These are phyloP conservation scores for Candida cerambycidarum DNA, from an alignment of 805 yeast genomes.

Conservation along the genomic window DNA sequence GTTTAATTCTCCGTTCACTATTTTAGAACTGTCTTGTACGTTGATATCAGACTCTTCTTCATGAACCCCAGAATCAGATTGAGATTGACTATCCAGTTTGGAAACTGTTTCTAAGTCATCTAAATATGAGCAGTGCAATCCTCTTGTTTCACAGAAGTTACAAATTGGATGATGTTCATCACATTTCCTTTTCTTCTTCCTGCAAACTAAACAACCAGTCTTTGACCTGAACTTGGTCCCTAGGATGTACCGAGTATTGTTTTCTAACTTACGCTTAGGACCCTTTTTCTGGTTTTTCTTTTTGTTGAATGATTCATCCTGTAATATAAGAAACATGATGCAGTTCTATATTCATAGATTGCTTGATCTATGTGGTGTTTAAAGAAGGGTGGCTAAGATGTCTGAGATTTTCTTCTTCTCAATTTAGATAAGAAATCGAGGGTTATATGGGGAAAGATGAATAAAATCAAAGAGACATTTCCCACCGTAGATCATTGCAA, in stretches of 20 bases:
- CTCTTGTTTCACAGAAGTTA: conserved; percentile 17
- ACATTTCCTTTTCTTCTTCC: conserved; percentile 21
- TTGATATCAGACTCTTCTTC: too few species aligned
- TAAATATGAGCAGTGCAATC: conserved; percentile 17
- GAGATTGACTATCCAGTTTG: background rate
- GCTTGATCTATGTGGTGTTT: too few species aligned
- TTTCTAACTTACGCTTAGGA: conserved; percentile 6
- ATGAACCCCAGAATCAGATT: too few species aligned
- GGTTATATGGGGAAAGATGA: too few species aligned
- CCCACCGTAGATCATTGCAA: too few species aligned
- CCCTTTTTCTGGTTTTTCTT: conserved; percentile 7
- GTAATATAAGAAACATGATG: conserved; percentile 14
- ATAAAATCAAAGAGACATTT: too few species aligned
- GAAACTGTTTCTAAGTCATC: conserved; percentile 1
- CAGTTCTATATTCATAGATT: too few species aligned
- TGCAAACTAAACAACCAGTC: conserved; percentile 20
- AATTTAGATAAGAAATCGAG: too few species aligned
- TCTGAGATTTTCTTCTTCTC: too few species aligned
- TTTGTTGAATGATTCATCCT: conserved; percentile 10
- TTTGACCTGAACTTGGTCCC: conserved; percentile 15
- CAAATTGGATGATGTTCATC: conserved; percentile 25
- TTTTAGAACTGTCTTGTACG: too few species aligned
- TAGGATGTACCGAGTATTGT: conserved; percentile 5
- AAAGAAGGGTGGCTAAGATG: too few species aligned
- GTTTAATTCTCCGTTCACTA: too few species aligned